Base-by-base conservation (phyloP, 2,329 filamentous ascomycete species). In the Calonectria honghensis region DNA sequence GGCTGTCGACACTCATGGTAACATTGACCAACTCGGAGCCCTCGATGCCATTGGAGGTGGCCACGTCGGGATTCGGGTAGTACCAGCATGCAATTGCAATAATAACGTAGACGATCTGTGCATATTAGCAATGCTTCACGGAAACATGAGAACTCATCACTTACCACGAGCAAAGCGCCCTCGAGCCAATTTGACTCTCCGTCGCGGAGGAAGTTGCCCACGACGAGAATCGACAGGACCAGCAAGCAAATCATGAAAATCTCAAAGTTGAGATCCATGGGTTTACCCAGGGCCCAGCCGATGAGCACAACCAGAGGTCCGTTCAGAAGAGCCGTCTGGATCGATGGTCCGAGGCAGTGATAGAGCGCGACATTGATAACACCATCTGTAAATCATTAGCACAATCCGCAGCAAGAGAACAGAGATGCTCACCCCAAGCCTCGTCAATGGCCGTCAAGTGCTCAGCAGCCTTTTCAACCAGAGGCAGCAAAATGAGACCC, bases 101-200 rank as follows among this genome's bases (percentile, higher is more conserved):
- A 67, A 87, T 88, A 6, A 86, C 78, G 75, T 88, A 88, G 5
- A 88, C 82, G 37, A 85, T 75, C 83, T 85, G 10, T 4, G 3
- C 0, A 1, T 11, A 29, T 81, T 37, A 81, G 75, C 1, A 20
- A 13, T 0, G 1, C 31, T 16, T 11, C 4, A 10, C 0, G 1
- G 2, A 0, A 18, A 4, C 5, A 0, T 10, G 11, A 3, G 13
- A 32, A 11, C 6, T 24, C 14, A 29, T 45, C 10, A 78, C 81
- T 65, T 75, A 93, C 88, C 50, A 96, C 91, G 76, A 93, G 93
- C 16, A 96, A 87, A 14, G 89, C 89, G 2, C 94, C 94, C 82
- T 96, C 94, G 1, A 96, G 88, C 81, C 94, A 96, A 81, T 95
- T 95, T 35, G 91, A 94, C 84, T 94, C 94, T 63, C 92, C 91